Percentiles rank a stretch among this genome's conserved stretches.
Evolutionary conservation across 805 yeast species (phyloP).

Genomic region (Wickerhamiella musiphila): DNA sequence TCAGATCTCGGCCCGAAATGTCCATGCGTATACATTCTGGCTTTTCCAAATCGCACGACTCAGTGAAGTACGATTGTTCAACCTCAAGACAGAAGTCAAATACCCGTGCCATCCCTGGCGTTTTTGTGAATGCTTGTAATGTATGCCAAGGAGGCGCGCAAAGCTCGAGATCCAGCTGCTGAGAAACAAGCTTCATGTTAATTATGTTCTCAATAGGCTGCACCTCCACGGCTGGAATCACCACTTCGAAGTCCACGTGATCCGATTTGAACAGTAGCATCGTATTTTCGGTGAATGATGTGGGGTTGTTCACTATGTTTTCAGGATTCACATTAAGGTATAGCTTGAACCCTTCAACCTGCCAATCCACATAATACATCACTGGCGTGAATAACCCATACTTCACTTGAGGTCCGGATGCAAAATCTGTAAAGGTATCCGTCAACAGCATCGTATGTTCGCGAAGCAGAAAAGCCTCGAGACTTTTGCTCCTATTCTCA

Average conservation of each 20-base stretch:
- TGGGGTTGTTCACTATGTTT: constrained; percentile 76
- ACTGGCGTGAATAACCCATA: constrained; percentile 69
- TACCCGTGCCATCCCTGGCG: constrained; percentile 50
- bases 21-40: constrained; percentile 51
- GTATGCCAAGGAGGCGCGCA: constrained; percentile 93
- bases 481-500: constrained; percentile 31
- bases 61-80: constrained; percentile 42
- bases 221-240: constrained; percentile 38
- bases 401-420: constrained; percentile 42
- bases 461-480: constrained; percentile 48
- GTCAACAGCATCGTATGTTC: constrained; percentile 65
- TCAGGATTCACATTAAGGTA: constrained; percentile 70
- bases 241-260: constrained; percentile 28
- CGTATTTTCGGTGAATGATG: constrained; percentile 66
- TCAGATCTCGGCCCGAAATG: constrained; percentile 43
- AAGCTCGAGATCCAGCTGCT: constrained; percentile 41
- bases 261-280: constrained; percentile 61
- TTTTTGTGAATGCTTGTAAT: constrained; percentile 45
- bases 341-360: constrained; percentile 35
- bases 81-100: constrained; percentile 45
- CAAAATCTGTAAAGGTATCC: constrained; percentile 63
- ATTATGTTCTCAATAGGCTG: constrained; percentile 15
- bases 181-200: constrained; percentile 22
- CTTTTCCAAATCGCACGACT: background rate
- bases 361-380: constrained; percentile 44